Base-by-base conservation (phyloP, 2,329 filamentous ascomycete genomes). In the Polychaeton citri region DNA sequence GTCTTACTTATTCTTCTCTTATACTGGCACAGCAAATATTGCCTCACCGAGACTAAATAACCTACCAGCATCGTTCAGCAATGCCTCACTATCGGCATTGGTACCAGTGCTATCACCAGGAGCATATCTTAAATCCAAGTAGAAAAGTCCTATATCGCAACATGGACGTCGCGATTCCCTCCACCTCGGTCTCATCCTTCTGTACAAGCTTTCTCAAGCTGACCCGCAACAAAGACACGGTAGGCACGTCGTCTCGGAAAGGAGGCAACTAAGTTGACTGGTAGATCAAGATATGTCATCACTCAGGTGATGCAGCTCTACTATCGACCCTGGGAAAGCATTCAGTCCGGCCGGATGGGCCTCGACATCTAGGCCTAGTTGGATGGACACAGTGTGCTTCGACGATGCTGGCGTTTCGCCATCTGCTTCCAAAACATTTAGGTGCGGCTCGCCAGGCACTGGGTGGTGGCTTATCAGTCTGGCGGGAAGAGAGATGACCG, bases 1-100 rank as follows among this genome's bases (percentile, higher is more conserved):
- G 42, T 74, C 70, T 44, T 72, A 76, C 37, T 64, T 61, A n/a
- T 57, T 45, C 46, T 74, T 71, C 45, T 75, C 72, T 7, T 65
- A 55, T 0, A 66, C 42, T 1, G 60, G 58, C 0, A 74, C 47
- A 3, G 64, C 56, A 45, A 69, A 74, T 9, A 74, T 57, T 3
- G 48, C 38, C 34, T 62, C 52, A 40, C 62, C 64, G 5, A 71
- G 51, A 2, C 49, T 34, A 43, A 72, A 72, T 5, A 74, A 47
- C 1, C 49, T 38, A 28, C 69, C 59, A 2, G 64, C 63, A 38
- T 66, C 55, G 2, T 44, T 30, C 1, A 72, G 53, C 3, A 72
- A 46, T 1, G 47, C 47, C 10, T 57, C 46, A 5, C 16, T 26
- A 32, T 19, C 16, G 3, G 18, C 10, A 18, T 30, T 24, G n/a